phyloP scores from a whole-genome alignment of 169 alveolate genomes.

The Theileria annulata region DNA sequence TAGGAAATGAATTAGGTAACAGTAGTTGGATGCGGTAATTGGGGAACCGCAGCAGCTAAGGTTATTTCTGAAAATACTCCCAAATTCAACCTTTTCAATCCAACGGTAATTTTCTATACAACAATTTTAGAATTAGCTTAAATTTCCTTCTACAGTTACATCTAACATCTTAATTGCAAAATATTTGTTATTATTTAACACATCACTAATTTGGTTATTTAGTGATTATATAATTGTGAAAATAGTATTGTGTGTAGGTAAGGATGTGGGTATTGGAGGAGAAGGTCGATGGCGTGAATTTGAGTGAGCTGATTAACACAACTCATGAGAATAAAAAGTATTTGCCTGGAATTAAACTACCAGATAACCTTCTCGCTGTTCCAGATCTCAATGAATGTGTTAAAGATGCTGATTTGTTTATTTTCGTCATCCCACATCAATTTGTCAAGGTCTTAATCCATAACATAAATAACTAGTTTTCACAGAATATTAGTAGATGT shows the following conservation, averaged over 20 bases:
- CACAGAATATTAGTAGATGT: slow-evolving; percentile 13
- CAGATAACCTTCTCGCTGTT: slow-evolving; percentile 83
- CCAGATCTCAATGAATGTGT: slow-evolving; percentile 84
- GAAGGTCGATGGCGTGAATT: slow-evolving; percentile 78
- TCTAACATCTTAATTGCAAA: too few species aligned
- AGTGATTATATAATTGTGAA: too few species aligned
- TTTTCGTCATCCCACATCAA: slow-evolving; percentile 89
- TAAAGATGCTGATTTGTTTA: slow-evolving; percentile 82
- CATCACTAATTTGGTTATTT: too few species aligned
- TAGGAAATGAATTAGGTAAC: slow-evolving; percentile 65
- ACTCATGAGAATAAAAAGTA: slow-evolving; percentile 86
- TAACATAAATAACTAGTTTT: slow-evolving; percentile 4
- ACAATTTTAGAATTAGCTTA: too few species aligned
- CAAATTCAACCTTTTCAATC: slow-evolving; percentile 65
- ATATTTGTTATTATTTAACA: too few species aligned
- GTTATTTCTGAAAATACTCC: slow-evolving; percentile 73
- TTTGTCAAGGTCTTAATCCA: slow-evolving; percentile 72
- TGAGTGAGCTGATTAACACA: slow-evolving; percentile 84
- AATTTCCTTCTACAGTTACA: too few species aligned
- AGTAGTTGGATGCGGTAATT: slow-evolving; percentile 85
- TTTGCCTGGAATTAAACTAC: slow-evolving; percentile 85
- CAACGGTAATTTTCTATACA: slow-evolving; percentile 68
- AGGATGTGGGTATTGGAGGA: slow-evolving; percentile 88
- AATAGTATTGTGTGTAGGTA: slow-evolving; percentile 66
- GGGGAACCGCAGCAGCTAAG: slow-evolving; percentile 87